phyloP scores from a whole-genome alignment of 352 stramenopile genomes.

The Phytophthora aleatoria region DNA sequence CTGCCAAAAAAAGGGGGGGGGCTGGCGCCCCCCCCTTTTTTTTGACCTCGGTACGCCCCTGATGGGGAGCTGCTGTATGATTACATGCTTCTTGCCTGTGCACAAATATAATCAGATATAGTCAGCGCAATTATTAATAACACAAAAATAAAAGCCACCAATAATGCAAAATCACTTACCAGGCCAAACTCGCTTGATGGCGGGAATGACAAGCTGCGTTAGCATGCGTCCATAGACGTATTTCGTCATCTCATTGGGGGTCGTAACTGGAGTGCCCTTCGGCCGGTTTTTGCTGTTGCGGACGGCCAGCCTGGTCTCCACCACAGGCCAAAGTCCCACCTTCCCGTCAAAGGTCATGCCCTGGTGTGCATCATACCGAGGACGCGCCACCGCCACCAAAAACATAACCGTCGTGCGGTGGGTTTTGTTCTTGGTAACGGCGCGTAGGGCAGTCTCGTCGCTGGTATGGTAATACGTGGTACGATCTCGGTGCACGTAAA shows the following conservation, averaged over 20 bases:
- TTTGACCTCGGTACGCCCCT: too few species aligned
- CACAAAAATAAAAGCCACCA: background rate
- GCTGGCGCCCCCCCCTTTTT: too few species aligned
- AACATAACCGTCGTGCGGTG: too few species aligned
- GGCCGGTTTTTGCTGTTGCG: slow-evolving; percentile 1
- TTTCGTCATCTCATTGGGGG: background rate
- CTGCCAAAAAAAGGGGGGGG: too few species aligned
- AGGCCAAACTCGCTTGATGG: background rate
- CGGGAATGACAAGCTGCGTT: background rate
- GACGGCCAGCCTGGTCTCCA: background rate
- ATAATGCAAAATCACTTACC: background rate
- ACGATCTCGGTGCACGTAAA: slow-evolving; percentile 10
- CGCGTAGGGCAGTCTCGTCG: background rate
- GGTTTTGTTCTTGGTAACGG: too few species aligned
- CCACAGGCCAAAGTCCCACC: background rate
- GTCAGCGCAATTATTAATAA: background rate
- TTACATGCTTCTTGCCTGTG: background rate
- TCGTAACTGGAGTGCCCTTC: slow-evolving; percentile 3
- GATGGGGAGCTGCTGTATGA: background rate
- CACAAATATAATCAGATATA: background rate
- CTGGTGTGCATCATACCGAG: background rate
- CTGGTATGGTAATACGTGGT: slow-evolving; percentile 8
- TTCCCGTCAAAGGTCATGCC: background rate
- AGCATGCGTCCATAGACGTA: background rate
- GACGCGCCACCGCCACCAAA: background rate